Conservation (phyloP, 345 rosid species). For the Salix caprea region DNA sequence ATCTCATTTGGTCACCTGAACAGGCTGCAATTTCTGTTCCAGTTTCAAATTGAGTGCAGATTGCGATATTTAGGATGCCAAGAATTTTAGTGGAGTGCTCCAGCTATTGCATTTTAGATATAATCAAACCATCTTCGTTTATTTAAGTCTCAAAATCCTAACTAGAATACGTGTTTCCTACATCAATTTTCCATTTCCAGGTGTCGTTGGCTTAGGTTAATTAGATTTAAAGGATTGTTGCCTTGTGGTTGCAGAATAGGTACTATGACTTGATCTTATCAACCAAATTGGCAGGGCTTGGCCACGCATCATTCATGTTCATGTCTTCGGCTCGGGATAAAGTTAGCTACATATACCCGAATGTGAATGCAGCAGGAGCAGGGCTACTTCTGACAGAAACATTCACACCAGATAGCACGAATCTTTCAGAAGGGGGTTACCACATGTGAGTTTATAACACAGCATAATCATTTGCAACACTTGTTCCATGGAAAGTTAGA, state of each 20-base stretch:
- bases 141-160: background rate
- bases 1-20: background rate
- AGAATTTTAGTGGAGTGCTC: no score
- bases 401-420: slow-evolving; percentile 53
- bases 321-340: slow-evolving; percentile 83
- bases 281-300: slow-evolving; percentile 86
- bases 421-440: slow-evolving; percentile 76
- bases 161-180: background rate
- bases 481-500: no score
- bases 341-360: slow-evolving; percentile 82
- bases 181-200: slow-evolving; percentile 2
- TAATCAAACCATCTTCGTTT: background rate
- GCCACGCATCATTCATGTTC: slow-evolving; percentile 85
- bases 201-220: slow-evolving; percentile 1
- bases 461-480: background rate
- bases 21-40: background rate
- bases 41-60: background rate
- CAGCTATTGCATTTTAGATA: background rate
- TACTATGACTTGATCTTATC: slow-evolving; percentile 90
- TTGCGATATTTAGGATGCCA: background rate
- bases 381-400: slow-evolving; percentile 73
- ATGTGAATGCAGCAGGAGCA: slow-evolving; percentile 95
- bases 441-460: slow-evolving; percentile 51
- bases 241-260: slow-evolving; percentile 53
- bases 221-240: slow-evolving; percentile 2